Base-by-base conservation (phyloP, 2,329 filamentous ascomycete species). In the Ceratocystis papillata region DNA sequence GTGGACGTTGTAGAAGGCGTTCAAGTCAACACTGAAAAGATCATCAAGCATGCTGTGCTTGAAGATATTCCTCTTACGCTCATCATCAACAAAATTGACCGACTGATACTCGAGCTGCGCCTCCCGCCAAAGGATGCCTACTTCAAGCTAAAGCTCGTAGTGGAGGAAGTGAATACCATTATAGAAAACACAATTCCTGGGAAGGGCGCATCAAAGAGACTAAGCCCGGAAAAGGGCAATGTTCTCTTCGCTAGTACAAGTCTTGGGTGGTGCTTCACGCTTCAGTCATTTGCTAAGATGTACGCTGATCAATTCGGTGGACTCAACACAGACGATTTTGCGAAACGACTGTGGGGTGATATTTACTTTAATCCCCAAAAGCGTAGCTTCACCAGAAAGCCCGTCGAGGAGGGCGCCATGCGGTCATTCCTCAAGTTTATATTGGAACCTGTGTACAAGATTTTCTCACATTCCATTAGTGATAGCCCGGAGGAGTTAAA, bases 1-100 rank as follows among this genome's bases (percentile, higher is more conserved):
- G 92, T 99, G 17, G 94, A 99, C 74, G 90, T 96, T 25, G 90
- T 99, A 1, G 94, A 99, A 75, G 94, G 94, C n/a, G 92, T 99
- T n/a, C 94, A 97, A 77, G 83, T 94, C 72, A 96, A 96, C 75
- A 96, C 94, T 0, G 93, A 99, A 77, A 89, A 96, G 74, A 92
- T 96, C 72, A 96, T 99, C 77, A 96, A 90, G 77, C 90, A 99
- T 75, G 92, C 92, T 1, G 88, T 96, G 2, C 80, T 96, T 33
- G 90, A 96, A 74, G 89, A 91, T 71, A 80, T 97, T 3, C 93
- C 94, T 0, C 77, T 99, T 70, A 94, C 90, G 0, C 79, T 99
- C 68, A 85, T 99, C 66, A 83, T 99, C 77, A 99, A 97, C 81
- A 99, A 99, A 79, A 88, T 99, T 85, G 94, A 99, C 72, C 86